Percentiles rank a stretch among this genome's conserved stretches.
Evolutionary conservation across 2,329 filamentous ascomycete genomes (phyloP).

Genomic region (Colletotrichum nymphaeae): DNA sequence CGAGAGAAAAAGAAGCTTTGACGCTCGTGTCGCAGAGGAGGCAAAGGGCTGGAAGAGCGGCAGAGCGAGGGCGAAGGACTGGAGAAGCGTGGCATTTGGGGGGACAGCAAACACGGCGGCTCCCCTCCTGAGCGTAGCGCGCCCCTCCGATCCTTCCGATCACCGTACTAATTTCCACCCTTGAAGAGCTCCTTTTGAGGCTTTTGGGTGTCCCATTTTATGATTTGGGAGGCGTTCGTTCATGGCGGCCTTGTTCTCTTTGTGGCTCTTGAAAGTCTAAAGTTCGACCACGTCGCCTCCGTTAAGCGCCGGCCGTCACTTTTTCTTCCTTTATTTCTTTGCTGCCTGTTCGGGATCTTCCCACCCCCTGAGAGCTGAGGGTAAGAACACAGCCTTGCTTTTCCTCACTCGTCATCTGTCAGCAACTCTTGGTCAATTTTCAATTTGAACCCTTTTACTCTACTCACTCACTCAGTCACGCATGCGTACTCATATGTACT

Average conservation of each 20-base stretch:
- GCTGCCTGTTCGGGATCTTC: not conserved
- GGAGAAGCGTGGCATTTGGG: not conserved
- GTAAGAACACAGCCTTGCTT: not conserved
- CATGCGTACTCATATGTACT: not conserved
- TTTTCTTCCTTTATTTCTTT: not conserved
- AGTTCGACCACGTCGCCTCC: not conserved
- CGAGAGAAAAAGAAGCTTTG: not conserved
- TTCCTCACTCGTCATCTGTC: not conserved
- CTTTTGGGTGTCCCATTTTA: not conserved
- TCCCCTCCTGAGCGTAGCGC: constrained; percentile 1
- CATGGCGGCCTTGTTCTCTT: constrained; percentile 2
- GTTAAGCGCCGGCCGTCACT: not conserved
- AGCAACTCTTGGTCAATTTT: not conserved
- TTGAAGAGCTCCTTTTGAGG: not conserved
- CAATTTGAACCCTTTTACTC: not conserved
- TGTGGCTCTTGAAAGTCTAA: not conserved
- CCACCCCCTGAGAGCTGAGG: not conserved
- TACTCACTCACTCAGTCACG: not conserved
- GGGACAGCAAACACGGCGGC: not conserved
- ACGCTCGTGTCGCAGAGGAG: constrained; percentile 8
- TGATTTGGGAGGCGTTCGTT: not conserved
- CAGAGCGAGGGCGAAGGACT: not conserved
- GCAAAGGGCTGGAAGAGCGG: not conserved
- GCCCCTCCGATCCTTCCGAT: constrained; percentile 25
- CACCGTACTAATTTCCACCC: constrained; percentile 28